Percentiles rank a stretch among this genome's conserved stretches.
Evolutionary conservation across 306 rosid genomes (phyloP).

Genomic region (Cucurbita ficifolia): DNA sequence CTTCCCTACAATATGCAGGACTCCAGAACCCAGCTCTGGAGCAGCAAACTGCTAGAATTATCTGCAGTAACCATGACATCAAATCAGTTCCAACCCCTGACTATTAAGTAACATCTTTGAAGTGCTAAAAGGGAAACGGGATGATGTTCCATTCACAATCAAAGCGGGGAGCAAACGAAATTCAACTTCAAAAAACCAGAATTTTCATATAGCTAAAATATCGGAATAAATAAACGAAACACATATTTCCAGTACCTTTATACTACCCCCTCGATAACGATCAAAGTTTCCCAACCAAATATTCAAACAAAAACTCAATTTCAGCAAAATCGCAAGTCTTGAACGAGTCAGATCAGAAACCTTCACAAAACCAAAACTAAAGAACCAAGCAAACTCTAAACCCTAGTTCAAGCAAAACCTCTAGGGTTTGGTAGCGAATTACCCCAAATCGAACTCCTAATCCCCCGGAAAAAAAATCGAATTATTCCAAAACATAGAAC

Average conservation of each 20-base stretch:
- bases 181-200: not conserved
- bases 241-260: not conserved
- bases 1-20: constrained; percentile 11
- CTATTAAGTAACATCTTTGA: not conserved
- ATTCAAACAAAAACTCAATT: not conserved
- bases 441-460: constrained; percentile 1
- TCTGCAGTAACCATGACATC: constrained; percentile 1
- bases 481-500: constrained; percentile 7
- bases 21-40: constrained; percentile 7
- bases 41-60: not conserved
- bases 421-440: constrained; percentile 38
- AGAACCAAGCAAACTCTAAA: constrained; percentile 1
- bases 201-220: not conserved
- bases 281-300: not conserved
- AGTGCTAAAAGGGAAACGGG: not conserved
- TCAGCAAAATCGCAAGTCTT: not conserved
- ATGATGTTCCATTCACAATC: not conserved
- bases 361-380: not conserved
- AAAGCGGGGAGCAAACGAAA: not conserved
- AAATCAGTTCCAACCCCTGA: not conserved
- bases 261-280: not conserved
- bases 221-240: not conserved
- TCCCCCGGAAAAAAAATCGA: not conserved
- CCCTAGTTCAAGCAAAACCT: constrained; percentile 12
- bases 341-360: not conserved